Conservation (phyloP, 176 grass and related monocot species). For the Aechmea fasciata region DNA sequence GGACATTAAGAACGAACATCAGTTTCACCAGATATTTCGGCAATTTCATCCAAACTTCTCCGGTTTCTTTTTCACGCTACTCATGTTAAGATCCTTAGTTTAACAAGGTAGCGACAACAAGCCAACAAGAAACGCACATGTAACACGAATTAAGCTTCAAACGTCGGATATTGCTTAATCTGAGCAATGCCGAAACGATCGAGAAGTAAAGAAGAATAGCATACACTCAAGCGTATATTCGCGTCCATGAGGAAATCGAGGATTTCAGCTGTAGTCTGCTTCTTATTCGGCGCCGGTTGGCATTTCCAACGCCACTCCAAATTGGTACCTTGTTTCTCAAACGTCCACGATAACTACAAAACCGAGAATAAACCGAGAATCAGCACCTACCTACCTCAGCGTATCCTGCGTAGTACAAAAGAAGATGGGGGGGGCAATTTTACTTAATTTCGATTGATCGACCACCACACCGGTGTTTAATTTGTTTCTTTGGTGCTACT, state of each 20-base stretch:
- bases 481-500: no score
- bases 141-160: neutral
- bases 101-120: no score
- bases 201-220: slow-evolving; percentile 10
- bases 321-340: slow-evolving; percentile 77
- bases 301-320: slow-evolving; percentile 96
- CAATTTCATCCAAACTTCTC: no score
- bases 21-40: no score
- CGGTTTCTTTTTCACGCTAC: no score
- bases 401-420: neutral
- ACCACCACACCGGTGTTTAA: no score
- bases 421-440: neutral
- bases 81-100: no score
- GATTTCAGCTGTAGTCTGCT: slow-evolving; percentile 53
- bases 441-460: no score
- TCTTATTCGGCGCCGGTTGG: slow-evolving; percentile 49
- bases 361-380: slow-evolving; percentile 1
- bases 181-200: neutral
- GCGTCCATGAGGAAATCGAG: slow-evolving; percentile 92
- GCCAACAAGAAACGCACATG: no score
- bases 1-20: no score
- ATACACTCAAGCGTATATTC: slow-evolving; percentile 93
- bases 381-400: neutral
- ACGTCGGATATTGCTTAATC: neutral
- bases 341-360: slow-evolving; percentile 84